Conservation (phyloP, 805 yeast species). For the Ogataea naganishii region DNA sequence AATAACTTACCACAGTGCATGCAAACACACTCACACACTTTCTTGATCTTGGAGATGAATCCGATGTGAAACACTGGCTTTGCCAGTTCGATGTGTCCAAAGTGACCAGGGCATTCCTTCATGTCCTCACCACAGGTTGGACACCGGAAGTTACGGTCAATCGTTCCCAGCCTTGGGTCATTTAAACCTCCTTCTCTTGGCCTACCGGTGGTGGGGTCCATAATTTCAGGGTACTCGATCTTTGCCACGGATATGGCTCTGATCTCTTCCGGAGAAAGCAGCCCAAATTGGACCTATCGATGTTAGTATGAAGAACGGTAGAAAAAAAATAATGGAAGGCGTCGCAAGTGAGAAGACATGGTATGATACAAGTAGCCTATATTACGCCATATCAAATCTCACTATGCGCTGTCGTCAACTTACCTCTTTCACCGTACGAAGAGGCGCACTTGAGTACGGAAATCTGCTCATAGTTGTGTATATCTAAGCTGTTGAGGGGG, state of each 20-base stretch:
- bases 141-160: conserved; percentile 95
- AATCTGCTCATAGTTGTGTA: conserved; percentile 45
- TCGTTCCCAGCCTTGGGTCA: conserved; percentile 95
- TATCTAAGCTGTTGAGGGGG: too few relatives aligned
- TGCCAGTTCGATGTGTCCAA: conserved; percentile 97
- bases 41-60: conserved; percentile 86
- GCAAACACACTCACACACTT: conserved; percentile 93
- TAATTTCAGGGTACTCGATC: conserved; percentile 98
- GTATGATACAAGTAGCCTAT: not conserved
- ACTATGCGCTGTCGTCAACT: conserved; percentile 15
- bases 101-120: conserved; percentile 99
- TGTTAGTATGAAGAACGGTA: too few relatives aligned
- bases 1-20: conserved; percentile 97
- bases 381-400: not conserved
- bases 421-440: conserved; percentile 94
- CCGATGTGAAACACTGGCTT: conserved; percentile 98
- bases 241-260: conserved; percentile 97
- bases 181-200: conserved; percentile 96
- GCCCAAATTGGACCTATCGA: conserved; percentile 90
- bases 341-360: conserved; percentile 5
- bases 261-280: conserved; percentile 93
- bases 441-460: conserved; percentile 97
- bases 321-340: conserved; percentile 4
- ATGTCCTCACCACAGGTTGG: conserved; percentile 99
- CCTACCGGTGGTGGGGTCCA: conserved; percentile 92